phyloP scores from a whole-genome alignment of 139 green algal species.

The Haematococcus lacustris region DNA sequence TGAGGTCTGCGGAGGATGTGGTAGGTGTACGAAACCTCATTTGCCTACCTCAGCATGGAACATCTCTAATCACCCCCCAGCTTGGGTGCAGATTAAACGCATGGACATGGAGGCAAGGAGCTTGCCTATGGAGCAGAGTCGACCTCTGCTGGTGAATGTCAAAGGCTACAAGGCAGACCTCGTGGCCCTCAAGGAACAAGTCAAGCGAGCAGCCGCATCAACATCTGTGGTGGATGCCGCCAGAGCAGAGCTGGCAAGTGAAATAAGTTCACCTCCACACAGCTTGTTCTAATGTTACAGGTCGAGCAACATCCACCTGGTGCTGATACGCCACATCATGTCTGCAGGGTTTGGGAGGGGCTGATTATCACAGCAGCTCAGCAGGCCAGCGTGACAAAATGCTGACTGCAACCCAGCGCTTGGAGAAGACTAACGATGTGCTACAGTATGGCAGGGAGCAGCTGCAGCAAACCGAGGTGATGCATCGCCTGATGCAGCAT shows the following conservation, averaged over 20 bases:
- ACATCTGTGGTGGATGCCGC: constrained; percentile 33
- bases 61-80: neutral
- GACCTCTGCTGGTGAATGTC: constrained; percentile 61
- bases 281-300: no score
- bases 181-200: constrained; percentile 52
- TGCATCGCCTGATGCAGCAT: no score
- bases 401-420: constrained; percentile 62
- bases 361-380: constrained; percentile 69
- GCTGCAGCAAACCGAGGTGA: constrained; percentile 79
- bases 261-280: no score
- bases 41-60: neutral
- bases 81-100: constrained; percentile 75
- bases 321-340: no score
- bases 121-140: constrained; percentile 54
- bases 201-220: constrained; percentile 26
- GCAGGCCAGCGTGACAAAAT: constrained; percentile 75
- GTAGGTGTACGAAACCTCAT: constrained; percentile 23
- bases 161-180: constrained; percentile 89
- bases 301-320: no score
- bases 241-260: constrained; percentile 60
- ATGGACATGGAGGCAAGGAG: constrained; percentile 94
- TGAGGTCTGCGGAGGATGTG: constrained; percentile 76
- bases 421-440: constrained; percentile 67
- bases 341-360: constrained; percentile 54
- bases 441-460: constrained; percentile 72